Base-by-base conservation (phyloP, 2,329 filamentous ascomycete species). In the Microdochium paspali region DNA sequence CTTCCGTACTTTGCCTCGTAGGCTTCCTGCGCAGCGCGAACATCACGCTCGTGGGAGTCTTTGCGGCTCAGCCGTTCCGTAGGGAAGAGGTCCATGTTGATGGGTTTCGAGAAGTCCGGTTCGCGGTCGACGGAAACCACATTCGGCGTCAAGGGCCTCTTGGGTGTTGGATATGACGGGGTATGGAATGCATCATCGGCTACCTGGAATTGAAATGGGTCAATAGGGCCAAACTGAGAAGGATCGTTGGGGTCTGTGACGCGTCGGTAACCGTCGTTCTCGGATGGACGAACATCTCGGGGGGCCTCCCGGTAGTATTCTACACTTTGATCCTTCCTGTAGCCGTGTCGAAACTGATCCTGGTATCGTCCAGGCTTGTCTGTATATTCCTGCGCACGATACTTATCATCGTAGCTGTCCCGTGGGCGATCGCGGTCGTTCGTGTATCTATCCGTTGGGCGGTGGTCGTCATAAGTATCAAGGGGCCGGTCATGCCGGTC, bases 201-300 rank as follows among this genome's bases (percentile, higher is more conserved):
- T 50, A 81, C 74, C 60, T 76, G 77, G 56, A 69, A 82, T 58
- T 79, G 70, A 59, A 82, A 82, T 18, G 78, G 76, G 61, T 83
- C 74, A 56, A 77, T 60, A 45, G 61, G 56, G n/a, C 59, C 55
- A 49, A 55, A 56, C 50, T 59, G 54, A 23, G 50, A 50, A 46
- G 59, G 54, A 48, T 58, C 50, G 21, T 35, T 51, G 44, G 56
- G 50, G 46, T 53, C 50, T 53, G 57, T 54, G 46, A 58, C 35
- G 49, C 54, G 49, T 55, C 63, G 53, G 54, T 65, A 56, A 50
- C 61, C 40, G 53, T 56, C 48, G 46, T 46, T 46, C 46, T 52
- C 51, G n/a, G 51, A 35, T 39, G 49, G 46, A 44, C 51, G 51
- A 43, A 40, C 35, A 40, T 40, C 35, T 40, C 49, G 50, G 44